Conservation (phyloP, 331 rosid species). For the Malus hybrid region DNA sequence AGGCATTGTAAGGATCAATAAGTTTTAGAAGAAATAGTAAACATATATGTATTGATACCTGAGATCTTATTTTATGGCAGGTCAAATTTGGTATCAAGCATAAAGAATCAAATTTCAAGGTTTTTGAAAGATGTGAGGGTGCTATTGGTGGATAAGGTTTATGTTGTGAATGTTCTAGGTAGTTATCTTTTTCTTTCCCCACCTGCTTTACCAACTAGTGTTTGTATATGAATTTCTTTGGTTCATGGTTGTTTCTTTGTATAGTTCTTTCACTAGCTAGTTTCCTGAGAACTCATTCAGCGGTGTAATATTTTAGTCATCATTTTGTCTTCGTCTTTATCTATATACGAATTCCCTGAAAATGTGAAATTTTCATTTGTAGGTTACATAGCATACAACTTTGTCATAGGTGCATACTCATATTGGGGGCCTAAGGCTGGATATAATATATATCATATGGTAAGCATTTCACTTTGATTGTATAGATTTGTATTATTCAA, state of each 20-base stretch:
- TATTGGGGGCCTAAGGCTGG: slow-evolving; percentile 98
- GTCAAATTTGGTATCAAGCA: slow-evolving; percentile 10
- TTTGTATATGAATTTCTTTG: neutral
- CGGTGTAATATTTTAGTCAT: neutral
- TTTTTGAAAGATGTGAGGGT: slow-evolving; percentile 57
- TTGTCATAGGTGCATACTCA: slow-evolving; percentile 83
- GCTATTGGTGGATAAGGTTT: slow-evolving; percentile 63
- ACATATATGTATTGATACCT: neutral
- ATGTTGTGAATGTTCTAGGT: slow-evolving; percentile 68
- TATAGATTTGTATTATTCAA: neutral
- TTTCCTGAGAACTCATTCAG: neutral
- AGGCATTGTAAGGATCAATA: neutral
- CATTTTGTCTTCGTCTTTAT: neutral
- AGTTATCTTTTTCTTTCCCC: slow-evolving; percentile 13
- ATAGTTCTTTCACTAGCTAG: neutral
- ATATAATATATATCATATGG: slow-evolving; percentile 72
- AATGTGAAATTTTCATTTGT: slow-evolving; percentile 6
- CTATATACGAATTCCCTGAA: neutral
- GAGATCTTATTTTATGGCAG: slow-evolving; percentile 35
- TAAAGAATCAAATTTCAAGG: slow-evolving; percentile 24
- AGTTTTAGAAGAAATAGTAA: neutral
- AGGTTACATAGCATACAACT: slow-evolving; percentile 74
- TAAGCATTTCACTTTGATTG: slow-evolving; percentile 17
- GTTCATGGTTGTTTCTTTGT: slow-evolving; percentile 6
- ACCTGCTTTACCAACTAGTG: slow-evolving; percentile 12